Conservation (phyloP, 306 rosid species). For the Vicia faba region DNA sequence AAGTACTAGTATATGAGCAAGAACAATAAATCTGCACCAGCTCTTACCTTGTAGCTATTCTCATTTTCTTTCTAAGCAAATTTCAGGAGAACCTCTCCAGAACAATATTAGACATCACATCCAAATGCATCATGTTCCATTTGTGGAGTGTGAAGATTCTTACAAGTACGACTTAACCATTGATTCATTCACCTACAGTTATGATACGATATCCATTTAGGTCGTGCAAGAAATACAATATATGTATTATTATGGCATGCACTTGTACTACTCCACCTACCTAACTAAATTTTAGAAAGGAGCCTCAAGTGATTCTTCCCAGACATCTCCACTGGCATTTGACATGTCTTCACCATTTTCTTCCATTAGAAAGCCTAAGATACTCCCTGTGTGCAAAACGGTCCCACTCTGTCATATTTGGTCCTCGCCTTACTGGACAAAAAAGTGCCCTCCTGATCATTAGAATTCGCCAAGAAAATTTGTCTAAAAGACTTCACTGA, state of each 20-base stretch:
- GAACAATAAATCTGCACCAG: constrained; percentile 40
- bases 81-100: constrained; percentile 24
- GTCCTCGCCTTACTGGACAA: no score
- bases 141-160: constrained; percentile 18
- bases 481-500: no score
- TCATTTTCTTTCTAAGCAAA: constrained; percentile 25
- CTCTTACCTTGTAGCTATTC: constrained; percentile 31
- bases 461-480: no score
- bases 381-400: no score
- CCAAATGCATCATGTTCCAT: constrained; percentile 14
- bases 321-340: constrained; percentile 97
- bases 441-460: no score
- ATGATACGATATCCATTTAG: background rate
- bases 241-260: background rate
- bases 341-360: constrained; percentile 99
- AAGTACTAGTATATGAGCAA: constrained; percentile 39
- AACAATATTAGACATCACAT: constrained; percentile 35
- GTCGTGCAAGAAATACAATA: constrained; percentile 28
- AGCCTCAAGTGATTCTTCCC: constrained; percentile 99
- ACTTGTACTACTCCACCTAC: constrained; percentile 37
- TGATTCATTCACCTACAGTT: constrained; percentile 47
- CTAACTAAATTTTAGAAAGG: constrained; percentile 71
- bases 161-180: constrained; percentile 32
- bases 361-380: constrained; percentile 98
- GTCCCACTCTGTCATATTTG: no score